Evolutionary conservation across 257 asterid species (phyloP).

Genomic region (Solanum habrochaites): DNA sequence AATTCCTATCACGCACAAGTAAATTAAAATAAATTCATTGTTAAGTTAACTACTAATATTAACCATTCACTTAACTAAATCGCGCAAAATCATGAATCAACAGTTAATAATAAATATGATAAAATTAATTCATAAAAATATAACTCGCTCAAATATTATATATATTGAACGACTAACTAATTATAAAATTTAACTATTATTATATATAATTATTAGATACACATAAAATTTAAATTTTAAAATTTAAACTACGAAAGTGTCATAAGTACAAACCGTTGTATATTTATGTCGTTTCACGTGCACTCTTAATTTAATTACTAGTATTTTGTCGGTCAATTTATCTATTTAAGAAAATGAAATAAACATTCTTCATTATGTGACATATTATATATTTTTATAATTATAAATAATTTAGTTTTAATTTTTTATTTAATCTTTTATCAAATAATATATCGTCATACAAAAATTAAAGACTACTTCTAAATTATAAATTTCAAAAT

Average conservation of each 20-base stretch:
- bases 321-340: neutral
- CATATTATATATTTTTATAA: neutral
- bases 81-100: neutral
- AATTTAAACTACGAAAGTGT: neutral
- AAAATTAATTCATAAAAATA: neutral
- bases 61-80: neutral
- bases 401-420: neutral
- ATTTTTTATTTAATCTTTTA: neutral
- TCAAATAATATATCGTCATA: neutral
- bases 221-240: neutral
- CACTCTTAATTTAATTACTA: neutral
- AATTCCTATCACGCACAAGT: neutral
- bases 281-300: neutral
- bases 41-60: neutral
- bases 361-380: neutral
- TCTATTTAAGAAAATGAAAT: neutral
- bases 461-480: neutral
- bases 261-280: neutral
- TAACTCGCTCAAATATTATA: neutral
- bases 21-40: neutral
- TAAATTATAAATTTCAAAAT: neutral
- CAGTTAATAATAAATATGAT: neutral
- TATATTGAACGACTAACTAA: neutral
- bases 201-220: neutral
- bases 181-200: neutral